Conservation (phyloP, 345 rosid genomes). For the Geranium rotundifolium region DNA sequence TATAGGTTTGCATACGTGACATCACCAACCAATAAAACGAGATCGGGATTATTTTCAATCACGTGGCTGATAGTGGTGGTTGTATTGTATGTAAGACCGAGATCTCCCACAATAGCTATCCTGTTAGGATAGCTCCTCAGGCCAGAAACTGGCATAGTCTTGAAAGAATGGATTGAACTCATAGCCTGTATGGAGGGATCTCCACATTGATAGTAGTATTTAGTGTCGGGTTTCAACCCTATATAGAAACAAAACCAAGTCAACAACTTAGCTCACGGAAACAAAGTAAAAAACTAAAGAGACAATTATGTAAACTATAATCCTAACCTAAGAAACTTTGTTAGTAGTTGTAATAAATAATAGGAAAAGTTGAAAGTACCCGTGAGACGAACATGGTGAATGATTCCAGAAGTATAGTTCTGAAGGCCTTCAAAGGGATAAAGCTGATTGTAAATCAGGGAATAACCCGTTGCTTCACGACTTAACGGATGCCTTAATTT, state of each 20-base stretch:
- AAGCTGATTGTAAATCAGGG: conserved; percentile 51
- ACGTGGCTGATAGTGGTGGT: conserved; percentile 52
- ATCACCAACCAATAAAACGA: conserved; percentile 68
- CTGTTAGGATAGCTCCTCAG: conserved; percentile 48
- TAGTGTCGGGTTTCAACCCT: conserved; percentile 56
- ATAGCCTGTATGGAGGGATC: conserved; percentile 51
- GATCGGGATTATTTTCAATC: conserved; percentile 68
- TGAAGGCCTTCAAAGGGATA: conserved; percentile 46
- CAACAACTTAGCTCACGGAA: no score
- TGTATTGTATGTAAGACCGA: conserved; percentile 79
- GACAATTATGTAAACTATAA: no score
- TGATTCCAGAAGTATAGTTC: conserved; percentile 77
- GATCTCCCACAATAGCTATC: conserved; percentile 64
- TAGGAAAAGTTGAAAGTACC: conserved; percentile 17
- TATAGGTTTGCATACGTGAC: conserved; percentile 68
- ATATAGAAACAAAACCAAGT: conserved; percentile 4
- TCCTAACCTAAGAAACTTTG: no score
- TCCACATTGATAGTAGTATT: conserved; percentile 60
- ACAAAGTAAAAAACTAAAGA: no score
- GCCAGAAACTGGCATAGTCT: conserved; percentile 59
- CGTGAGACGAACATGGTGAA: conserved; percentile 74
- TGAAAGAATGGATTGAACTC: conserved; percentile 41
- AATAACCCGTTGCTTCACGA: conserved; percentile 39
- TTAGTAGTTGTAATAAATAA: no score
- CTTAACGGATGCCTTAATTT: conserved; percentile 14